These are phyloP conservation scores for Backusella psychrophila DNA, from an alignment of 192 early-diverging fungal genomes.

Conservation along the genomic window DNA sequence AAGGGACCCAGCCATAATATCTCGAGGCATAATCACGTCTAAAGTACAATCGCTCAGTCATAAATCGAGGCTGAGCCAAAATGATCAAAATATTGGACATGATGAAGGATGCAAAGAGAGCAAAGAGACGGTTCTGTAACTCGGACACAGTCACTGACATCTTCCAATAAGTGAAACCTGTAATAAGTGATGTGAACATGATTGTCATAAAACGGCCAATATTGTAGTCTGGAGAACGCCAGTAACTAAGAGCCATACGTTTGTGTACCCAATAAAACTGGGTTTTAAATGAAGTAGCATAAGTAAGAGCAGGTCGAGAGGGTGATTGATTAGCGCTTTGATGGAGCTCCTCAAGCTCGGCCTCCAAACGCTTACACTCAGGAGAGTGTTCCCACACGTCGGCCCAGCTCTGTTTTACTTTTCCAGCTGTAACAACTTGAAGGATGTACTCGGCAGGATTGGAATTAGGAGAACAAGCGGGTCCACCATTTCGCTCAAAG, in stretches of 20 bases:
- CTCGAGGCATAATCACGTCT: slow-evolving; percentile 66
- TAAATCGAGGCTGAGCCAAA: slow-evolving; percentile 64
- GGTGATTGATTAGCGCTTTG: slow-evolving; percentile 33
- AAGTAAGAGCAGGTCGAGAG: slow-evolving; percentile 30
- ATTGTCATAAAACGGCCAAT: slow-evolving; percentile 63
- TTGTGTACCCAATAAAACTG: slow-evolving; percentile 61
- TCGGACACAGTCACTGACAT: slow-evolving; percentile 51
- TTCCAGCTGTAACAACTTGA: slow-evolving; percentile 58
- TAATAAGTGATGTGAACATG: slow-evolving; percentile 54
- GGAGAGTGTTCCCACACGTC: slow-evolving; percentile 65
- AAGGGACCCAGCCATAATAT: slow-evolving; percentile 68
- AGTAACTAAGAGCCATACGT: slow-evolving; percentile 69
- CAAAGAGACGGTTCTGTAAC: slow-evolving; percentile 67
- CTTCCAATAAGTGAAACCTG: slow-evolving; percentile 77
- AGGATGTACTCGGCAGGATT: slow-evolving; percentile 89
- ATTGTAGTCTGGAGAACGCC: slow-evolving; percentile 75
- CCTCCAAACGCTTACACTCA: slow-evolving; percentile 39
- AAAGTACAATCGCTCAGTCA: slow-evolving; percentile 64
- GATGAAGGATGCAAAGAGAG: slow-evolving; percentile 66
- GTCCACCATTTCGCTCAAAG: slow-evolving; percentile 73
- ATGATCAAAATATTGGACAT: slow-evolving; percentile 69
- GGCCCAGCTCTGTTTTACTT: slow-evolving; percentile 62
- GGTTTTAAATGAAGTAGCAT: slow-evolving; percentile 40
- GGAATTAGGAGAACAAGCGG: slow-evolving; percentile 56
- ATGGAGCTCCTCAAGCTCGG: slow-evolving; percentile 56